Evolutionary conservation across 2,329 filamentous ascomycete species (phyloP).

Genomic region (Phialophora chinensis): DNA sequence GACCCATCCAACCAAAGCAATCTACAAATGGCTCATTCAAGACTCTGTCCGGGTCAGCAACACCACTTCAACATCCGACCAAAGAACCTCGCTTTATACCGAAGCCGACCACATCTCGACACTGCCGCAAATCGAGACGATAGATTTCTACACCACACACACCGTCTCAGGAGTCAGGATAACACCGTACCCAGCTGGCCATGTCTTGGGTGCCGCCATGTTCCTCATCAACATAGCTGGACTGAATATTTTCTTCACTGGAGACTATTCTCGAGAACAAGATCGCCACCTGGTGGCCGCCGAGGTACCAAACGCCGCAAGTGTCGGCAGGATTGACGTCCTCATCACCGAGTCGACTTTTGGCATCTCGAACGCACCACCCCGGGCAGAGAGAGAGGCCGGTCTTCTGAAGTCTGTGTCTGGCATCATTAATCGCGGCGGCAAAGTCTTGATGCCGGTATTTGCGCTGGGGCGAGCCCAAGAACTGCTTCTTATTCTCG

Average conservation of each 20-base stretch:
- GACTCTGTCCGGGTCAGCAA: conserved; percentile 90
- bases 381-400: conserved; percentile 86
- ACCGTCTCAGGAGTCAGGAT: conserved; percentile 96
- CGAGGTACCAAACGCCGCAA: conserved; percentile 72
- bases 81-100: conserved; percentile 77
- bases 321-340: conserved; percentile 84
- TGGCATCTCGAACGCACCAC: conserved; percentile 91
- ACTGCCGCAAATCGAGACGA: conserved; percentile 92
- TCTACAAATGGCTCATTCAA: conserved; percentile 99
- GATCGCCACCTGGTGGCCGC: conserved; percentile 95
- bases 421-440: conserved; percentile 85
- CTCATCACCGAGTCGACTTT: conserved; percentile 98
- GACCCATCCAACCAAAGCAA: conserved; percentile 98
- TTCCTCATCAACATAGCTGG: conserved; percentile 97
- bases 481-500: conserved; percentile 89
- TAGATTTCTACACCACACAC: conserved; percentile 97
- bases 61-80: conserved; percentile 67
- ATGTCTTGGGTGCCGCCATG: conserved; percentile 98
- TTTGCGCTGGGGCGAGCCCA: conserved; percentile 94
- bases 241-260: conserved; percentile 95
- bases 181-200: conserved; percentile 93
- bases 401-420: conserved; percentile 96
- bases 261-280: conserved; percentile 94
- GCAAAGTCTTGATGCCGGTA: conserved; percentile 90
- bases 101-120: conserved; percentile 95